Base-by-base conservation (phyloP, 225 moss, liverwort and hornwort genomes). In the Pseudoscleropodium purum region DNA sequence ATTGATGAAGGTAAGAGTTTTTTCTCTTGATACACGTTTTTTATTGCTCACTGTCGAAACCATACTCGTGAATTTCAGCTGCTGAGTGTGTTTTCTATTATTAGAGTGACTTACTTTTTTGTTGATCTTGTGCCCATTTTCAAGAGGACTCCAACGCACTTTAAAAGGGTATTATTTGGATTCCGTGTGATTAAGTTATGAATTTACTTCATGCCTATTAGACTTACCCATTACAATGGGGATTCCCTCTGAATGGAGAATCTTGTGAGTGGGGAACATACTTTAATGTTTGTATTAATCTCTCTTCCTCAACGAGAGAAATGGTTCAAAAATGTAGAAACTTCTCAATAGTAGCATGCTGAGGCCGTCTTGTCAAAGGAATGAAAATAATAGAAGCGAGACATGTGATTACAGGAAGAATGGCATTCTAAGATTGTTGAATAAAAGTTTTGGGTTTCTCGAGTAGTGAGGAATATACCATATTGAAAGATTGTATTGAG, bases 1-100 rank as follows among this genome's bases (percentile, higher is more conserved):
- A 94, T 98, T 89, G 96, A 96, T 88, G 92, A 95, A 94, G 98
- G 98, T 93, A 82, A 80, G n/a, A 37, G 27, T 30, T 72, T 64
- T 25, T 70, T 88, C 77, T 88, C 62, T 85, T 68, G 62, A 84
- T 81, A 52, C 68, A 26, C 78, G 23, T 61, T 66, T 60, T n/a
- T 79, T 36, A 45, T 87, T 81, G 75, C 75, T 88, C 64, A 66
- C 34, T 62, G 52, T 36, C 29, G 11, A 49, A 51, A 39, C 18
- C 54, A 75, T 62, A 37, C 68, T 45, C 15, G 15, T 64, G 62
- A 16, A 30, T 77, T 86, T 75, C 63, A 75, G 29, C 37, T 75
- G 37, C 20, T 51, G 49, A 49, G 13, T 75, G 47, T 86, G 29
- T 27, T 37, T 63, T 62, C 27, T 75, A 19, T 86, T 21, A 37